Conservation (phyloP, 2,329 filamentous ascomycete species). For the Pseudopyrenochaeta lycopersici region DNA sequence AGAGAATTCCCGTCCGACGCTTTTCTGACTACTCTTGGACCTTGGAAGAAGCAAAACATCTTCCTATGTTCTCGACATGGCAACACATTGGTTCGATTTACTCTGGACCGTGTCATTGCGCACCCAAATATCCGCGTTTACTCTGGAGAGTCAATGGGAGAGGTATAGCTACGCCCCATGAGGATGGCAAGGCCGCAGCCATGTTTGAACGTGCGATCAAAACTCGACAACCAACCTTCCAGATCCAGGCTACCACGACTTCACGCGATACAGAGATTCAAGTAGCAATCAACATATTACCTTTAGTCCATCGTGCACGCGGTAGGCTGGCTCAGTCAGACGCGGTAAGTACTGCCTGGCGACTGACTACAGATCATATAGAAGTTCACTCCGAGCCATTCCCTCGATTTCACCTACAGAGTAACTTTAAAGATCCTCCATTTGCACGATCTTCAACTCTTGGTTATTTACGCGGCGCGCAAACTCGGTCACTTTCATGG, state of each 20-base stretch:
- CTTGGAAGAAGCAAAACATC: constrained; percentile 22
- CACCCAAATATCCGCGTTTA: constrained; percentile 33
- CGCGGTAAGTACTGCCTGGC: constrained; percentile 51
- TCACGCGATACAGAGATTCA: constrained; percentile 46
- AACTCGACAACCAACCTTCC: constrained; percentile 48
- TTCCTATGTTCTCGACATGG: constrained; percentile 34
- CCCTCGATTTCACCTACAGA: constrained; percentile 53
- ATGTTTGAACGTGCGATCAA: constrained; percentile 63
- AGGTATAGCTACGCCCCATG: constrained; percentile 30
- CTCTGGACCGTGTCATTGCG: constrained; percentile 27
- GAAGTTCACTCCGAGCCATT: constrained; percentile 45
- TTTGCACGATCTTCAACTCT: constrained; percentile 43
- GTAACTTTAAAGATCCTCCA: constrained; percentile 49
- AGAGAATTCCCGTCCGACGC: constrained; percentile 1
- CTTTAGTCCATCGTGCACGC: constrained; percentile 56
- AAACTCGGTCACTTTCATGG: constrained; percentile 66
- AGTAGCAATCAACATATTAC: constrained; percentile 52
- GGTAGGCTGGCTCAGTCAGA: constrained; percentile 36
- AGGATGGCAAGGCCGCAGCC: constrained; percentile 58
- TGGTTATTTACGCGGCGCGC: constrained; percentile 58
- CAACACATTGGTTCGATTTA: constrained; percentile 3
- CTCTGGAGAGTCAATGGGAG: constrained; percentile 35
- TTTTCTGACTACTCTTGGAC: constrained; percentile 31
- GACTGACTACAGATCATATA: constrained; percentile 57
- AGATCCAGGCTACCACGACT: constrained; percentile 21